phyloP scores from a whole-genome alignment of 495 filamentous ascomycete genomes.

The Daldinia loculata region DNA sequence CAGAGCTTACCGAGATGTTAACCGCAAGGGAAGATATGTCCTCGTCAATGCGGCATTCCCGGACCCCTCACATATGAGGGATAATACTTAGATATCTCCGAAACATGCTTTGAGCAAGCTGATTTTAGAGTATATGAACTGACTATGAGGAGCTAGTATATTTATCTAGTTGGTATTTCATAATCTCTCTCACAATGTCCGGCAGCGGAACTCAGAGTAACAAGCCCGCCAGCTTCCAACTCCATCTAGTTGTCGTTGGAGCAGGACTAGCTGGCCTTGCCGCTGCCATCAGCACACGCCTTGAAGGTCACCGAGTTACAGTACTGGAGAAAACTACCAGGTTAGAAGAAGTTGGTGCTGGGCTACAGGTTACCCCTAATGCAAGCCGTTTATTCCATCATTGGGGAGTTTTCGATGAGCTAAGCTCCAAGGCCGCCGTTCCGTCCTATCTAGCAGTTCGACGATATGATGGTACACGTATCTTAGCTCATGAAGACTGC shows the following conservation, averaged over 20 bases:
- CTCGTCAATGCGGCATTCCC: not conserved
- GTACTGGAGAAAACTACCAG: conserved; percentile 22
- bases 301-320: not conserved
- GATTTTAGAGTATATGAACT: not conserved
- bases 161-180: not conserved
- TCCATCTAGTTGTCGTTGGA: not conserved
- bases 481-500: not conserved
- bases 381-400: conserved; percentile 60
- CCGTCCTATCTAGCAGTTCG: conserved; percentile 59
- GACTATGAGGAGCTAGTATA: not conserved
- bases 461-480: not conserved
- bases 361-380: conserved; percentile 68
- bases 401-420: conserved; percentile 60
- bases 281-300: conserved; percentile 49
- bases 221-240: not conserved
- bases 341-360: conserved; percentile 51
- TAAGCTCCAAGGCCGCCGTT: conserved; percentile 59
- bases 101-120: not conserved
- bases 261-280: conserved; percentile 56
- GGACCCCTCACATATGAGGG: not conserved
- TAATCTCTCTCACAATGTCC: not conserved
- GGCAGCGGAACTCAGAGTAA: not conserved
- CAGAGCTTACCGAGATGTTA: not conserved
- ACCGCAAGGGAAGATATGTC: not conserved
- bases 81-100: not conserved